Evolutionary conservation across 257 asterid species (phyloP), one percentile per base, ranked within the genome.

Genomic region (Fraxinus anomala): DNA sequence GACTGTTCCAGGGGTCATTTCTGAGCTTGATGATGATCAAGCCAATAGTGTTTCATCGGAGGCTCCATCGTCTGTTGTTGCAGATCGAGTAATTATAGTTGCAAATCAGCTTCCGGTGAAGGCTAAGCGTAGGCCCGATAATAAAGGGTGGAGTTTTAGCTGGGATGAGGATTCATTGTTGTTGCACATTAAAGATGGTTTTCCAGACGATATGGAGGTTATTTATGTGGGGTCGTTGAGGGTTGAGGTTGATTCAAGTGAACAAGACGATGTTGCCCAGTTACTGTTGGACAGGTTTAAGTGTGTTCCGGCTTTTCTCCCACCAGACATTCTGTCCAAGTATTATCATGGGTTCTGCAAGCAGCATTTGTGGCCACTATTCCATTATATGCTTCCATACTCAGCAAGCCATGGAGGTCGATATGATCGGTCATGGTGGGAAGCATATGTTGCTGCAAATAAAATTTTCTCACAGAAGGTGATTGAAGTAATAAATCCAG

Each of bases 401-500:
- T 81, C 91, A 16, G 89, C 88, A 33, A 87, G 87, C 74, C 88
- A 87, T 70, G 89, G 91, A 13, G 80, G 83, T n/a, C 85, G 91
- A 56, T 87, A 85, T 65, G 91, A 87, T 68, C 81, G 89, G 51
- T 83, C 89, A 4, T 83, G 80, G 88, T 87, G 91, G 91, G 89
- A 87, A 73, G 87, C 89, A 7, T 87, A 87, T 75, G 91, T 87
- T n/a, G 85, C 86, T 5, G 91, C 89, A 69, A 87, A 87, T 68
- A 85, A 81, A 76, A 87, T 87, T 74, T 87, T 87, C 75, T 85
- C 91, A 0, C 88, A 87, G 54, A 87, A 83, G 79, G 91, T 87
- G 63, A 87, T 83, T 66, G 91, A 87, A 82, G 91, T 87, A 77
- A 87, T 87, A 73, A 87, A 87, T 79, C 91, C 91, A 3, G 91